Evolutionary conservation across 768 basidiomycete species (phyloP), one percentile per base, ranked within the genome.

Genomic region (Leccinum broughii): DNA sequence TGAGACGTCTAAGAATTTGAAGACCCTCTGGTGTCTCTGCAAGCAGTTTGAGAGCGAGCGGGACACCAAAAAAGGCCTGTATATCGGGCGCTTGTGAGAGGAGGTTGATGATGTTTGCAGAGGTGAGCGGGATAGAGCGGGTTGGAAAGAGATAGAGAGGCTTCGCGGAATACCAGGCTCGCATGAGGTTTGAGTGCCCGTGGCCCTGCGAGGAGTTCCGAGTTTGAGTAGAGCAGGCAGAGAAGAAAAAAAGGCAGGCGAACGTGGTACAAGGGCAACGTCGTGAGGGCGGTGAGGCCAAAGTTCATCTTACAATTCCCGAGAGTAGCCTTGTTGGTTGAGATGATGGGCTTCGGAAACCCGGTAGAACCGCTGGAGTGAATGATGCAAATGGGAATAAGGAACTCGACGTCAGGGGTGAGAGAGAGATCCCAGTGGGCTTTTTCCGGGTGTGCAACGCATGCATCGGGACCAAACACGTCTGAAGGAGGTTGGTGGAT

Each of bases 11-110:
- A 6, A 86, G 74, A 13, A 74, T 68, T 3, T 72, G 59, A 9
- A 79, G 68, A 24, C 83, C 84, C 61, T 81, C 80, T 7, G 73
- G 67, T 0, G 77, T 77, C 70, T 85, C 85, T 0, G 73, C 78
- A 1, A 86, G 72, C 1, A 85, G 69, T 66, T 82, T 76, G 48
- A 77, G 73, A 20, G 78, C 73, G 53, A 65, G 54, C 13, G 79
- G 78, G 15, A 78, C 79, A 14, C 74, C 76, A 53, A 66, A 77
- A 56, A 77, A 67, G 8, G 70, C 73, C 48, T 68, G 61, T 60
- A 73, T 67, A 24, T 70, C 66, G 8, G 75, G 72, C 35, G 77
- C 71, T 4, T 76, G 73, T 1, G 65, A 64, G 11, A 82, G 66
- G 7, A 81, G 66, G 10, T 64, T 68, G 55, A 79, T 68, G 39